A percentile compares a stretch with the other conserved stretches of the same genome.
These are phyloP conservation scores for Kwoniella bestiolae DNA, from an alignment of 768 basidiomycete genomes.

Conservation along the genomic window DNA sequence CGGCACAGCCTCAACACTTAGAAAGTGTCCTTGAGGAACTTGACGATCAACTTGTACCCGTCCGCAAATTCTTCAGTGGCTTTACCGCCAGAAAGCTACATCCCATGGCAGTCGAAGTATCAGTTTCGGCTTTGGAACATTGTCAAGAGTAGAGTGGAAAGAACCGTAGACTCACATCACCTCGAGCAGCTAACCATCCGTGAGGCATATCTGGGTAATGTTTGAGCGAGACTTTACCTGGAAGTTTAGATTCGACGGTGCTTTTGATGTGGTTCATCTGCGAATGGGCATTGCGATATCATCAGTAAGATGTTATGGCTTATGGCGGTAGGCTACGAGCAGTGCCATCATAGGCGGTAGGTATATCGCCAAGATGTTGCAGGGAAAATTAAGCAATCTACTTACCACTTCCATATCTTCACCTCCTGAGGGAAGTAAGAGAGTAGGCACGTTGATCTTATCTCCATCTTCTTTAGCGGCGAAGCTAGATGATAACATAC, in stretches of 20 bases:
- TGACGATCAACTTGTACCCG: slow-evolving; percentile 22
- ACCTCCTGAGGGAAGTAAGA: slow-evolving; percentile 66
- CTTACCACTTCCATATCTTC: slow-evolving; percentile 66
- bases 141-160: too few species aligned
- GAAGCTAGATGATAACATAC: slow-evolving; percentile 26
- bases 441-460: slow-evolving; percentile 64
- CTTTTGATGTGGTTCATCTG: slow-evolving; percentile 45
- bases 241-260: slow-evolving; percentile 37
- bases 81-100: slow-evolving; percentile 20
- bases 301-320: background rate
- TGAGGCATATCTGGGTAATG: slow-evolving; percentile 38
- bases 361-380: too few species aligned
- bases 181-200: slow-evolving; percentile 49
- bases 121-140: too few species aligned
- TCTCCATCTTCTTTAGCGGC: slow-evolving; percentile 61
- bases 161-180: slow-evolving; percentile 53
- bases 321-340: too few species aligned
- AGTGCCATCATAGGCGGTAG: too few species aligned
- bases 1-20: background rate
- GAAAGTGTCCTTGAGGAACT: slow-evolving; percentile 31
- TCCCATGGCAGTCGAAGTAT: background rate
- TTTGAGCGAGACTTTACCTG: slow-evolving; percentile 45
- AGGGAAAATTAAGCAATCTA: background rate
- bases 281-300: background rate
- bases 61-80: slow-evolving; percentile 20